phyloP scores from a whole-genome alignment of 2,329 filamentous ascomycete species.

The Claviceps spartinae region DNA sequence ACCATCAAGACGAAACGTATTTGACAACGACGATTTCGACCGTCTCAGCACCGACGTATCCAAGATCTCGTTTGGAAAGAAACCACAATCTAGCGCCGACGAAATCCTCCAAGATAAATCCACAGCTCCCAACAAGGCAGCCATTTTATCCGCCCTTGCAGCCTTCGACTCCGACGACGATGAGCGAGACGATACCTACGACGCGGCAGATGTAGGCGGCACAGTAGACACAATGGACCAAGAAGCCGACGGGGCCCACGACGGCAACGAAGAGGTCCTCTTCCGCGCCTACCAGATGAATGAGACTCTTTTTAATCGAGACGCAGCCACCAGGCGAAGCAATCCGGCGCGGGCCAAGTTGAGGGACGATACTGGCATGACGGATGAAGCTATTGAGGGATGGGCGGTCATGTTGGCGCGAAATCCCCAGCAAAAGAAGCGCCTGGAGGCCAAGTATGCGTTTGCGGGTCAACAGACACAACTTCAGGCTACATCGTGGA shows the following conservation, averaged over 20 bases:
- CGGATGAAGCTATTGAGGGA: slow-evolving; percentile 85
- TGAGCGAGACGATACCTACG: slow-evolving; percentile 93
- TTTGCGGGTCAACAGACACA: slow-evolving; percentile 54
- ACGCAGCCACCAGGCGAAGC: slow-evolving; percentile 54
- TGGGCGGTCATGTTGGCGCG: slow-evolving; percentile 80
- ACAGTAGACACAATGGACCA: slow-evolving; percentile 61
- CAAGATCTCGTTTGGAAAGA: slow-evolving; percentile 69
- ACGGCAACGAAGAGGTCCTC: slow-evolving; percentile 54
- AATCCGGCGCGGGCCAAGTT: slow-evolving; percentile 47
- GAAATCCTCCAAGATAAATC: slow-evolving; percentile 53
- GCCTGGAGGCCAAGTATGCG: slow-evolving; percentile 57
- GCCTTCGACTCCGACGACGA: slow-evolving; percentile 90
- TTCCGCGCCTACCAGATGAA: slow-evolving; percentile 58
- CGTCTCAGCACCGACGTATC: slow-evolving; percentile 51
- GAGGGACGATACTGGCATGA: slow-evolving; percentile 70
- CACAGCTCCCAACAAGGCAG: slow-evolving; percentile 60
- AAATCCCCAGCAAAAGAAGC: slow-evolving; percentile 53
- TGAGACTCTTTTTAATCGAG: slow-evolving; percentile 55
- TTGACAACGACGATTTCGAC: slow-evolving; percentile 71
- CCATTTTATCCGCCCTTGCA: slow-evolving; percentile 77
- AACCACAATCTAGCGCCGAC: slow-evolving; percentile 52
- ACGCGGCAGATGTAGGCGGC: slow-evolving; percentile 80
- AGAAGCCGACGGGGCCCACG: slow-evolving; percentile 31
- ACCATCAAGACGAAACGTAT: slow-evolving; percentile 55
- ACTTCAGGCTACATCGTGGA: slow-evolving; percentile 53